phyloP scores from a whole-genome alignment of 116 monocot species.

The Dioscorea cayenensis region DNA sequence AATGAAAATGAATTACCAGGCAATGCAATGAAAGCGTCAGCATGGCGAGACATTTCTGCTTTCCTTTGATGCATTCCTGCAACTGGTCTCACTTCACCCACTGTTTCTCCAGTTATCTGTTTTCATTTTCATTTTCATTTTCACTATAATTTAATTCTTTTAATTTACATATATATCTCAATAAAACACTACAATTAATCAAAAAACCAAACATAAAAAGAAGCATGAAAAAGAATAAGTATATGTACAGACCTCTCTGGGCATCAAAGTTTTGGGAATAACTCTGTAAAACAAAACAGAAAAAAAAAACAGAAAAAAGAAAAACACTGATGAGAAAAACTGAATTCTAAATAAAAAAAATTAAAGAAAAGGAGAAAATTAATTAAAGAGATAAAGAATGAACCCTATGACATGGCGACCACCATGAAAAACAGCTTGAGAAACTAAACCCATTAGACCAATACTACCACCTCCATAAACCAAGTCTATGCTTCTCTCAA shows the following conservation, averaged over 20 bases:
- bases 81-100: slow-evolving; percentile 69
- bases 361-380: no score
- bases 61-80: slow-evolving; percentile 81
- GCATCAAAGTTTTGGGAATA: slow-evolving; percentile 63
- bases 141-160: neutral
- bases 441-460: no score
- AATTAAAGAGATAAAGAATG: no score
- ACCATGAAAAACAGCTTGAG: no score
- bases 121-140: neutral
- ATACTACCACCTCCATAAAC: no score
- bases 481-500: no score
- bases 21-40: slow-evolving; percentile 86
- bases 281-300: slow-evolving; percentile 31
- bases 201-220: no score
- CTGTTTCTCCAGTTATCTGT: slow-evolving; percentile 68
- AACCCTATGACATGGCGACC: no score
- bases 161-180: neutral
- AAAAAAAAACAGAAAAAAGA: no score
- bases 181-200: neutral
- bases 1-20: slow-evolving; percentile 40
- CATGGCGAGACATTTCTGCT: slow-evolving; percentile 82
- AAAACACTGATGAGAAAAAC: no score
- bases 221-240: no score
- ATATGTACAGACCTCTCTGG: slow-evolving; percentile 39
- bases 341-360: no score